Evolutionary conservation across 306 rosid species (phyloP).

Genomic region (Cercis canadensis): DNA sequence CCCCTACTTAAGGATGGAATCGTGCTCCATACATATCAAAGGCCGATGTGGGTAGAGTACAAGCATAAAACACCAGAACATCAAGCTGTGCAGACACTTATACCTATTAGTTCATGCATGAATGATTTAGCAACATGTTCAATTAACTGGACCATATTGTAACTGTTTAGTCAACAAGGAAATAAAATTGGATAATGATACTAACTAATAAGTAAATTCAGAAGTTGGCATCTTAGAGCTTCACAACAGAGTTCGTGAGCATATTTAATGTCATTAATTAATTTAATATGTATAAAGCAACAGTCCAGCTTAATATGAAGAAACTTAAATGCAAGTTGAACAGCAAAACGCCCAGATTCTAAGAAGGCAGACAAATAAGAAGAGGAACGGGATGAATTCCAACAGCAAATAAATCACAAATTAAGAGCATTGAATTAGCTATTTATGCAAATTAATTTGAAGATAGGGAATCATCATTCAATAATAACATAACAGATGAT

Average conservation of each 20-base stretch:
- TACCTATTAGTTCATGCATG: not conserved
- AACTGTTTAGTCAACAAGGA: not conserved
- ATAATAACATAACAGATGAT: slow-evolving; percentile 13
- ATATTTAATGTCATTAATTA: not conserved
- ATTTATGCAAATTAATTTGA: slow-evolving; percentile 19
- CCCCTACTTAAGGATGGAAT: not conserved
- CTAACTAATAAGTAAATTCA: not conserved
- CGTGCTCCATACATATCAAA: slow-evolving; percentile 6
- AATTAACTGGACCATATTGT: not conserved
- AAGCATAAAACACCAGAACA: not conserved
- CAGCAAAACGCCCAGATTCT: not conserved
- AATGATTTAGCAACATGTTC: not conserved
- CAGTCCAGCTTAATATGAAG: slow-evolving; percentile 4
- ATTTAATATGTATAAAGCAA: not conserved
- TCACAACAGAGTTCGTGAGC: not conserved
- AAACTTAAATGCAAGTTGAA: not conserved
- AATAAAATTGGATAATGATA: not conserved
- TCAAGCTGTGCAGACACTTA: no score
- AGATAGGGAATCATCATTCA: not conserved
- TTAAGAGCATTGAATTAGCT: not conserved
- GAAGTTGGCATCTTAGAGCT: not conserved
- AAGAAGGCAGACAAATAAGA: not conserved
- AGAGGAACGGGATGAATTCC: slow-evolving; percentile 20
- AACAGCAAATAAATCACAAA: slow-evolving; percentile 21
- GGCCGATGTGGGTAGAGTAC: no score